A percentile compares a stretch with the other conserved stretches of the same genome.
These are phyloP conservation scores for Gremmenia infestans DNA, from an alignment of 2,329 filamentous ascomycete genomes.

Conservation along the genomic window DNA sequence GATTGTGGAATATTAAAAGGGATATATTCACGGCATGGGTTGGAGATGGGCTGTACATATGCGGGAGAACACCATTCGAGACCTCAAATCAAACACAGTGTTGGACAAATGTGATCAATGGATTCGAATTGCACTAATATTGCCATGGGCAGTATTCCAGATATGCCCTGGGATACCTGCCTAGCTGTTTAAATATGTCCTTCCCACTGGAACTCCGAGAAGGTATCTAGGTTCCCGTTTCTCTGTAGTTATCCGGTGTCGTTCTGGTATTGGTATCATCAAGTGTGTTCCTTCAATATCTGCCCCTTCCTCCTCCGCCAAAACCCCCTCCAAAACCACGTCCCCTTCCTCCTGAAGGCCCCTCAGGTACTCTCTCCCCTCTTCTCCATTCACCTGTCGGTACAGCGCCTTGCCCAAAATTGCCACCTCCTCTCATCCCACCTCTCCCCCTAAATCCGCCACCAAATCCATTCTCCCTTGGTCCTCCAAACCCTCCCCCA, in stretches of 20 bases:
- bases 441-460: conserved; percentile 32
- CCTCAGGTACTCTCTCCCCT: conserved; percentile 57
- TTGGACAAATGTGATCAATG: neutral
- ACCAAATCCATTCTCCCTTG: conserved; percentile 33
- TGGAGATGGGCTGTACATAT: conserved; percentile 22
- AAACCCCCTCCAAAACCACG: conserved; percentile 42
- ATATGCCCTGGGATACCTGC: neutral
- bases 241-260: no score
- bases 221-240: neutral
- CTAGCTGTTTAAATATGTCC: neutral
- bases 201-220: neutral
- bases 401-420: conserved; percentile 38
- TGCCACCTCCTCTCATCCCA: conserved; percentile 35
- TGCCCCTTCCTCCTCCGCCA: conserved; percentile 38
- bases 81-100: neutral
- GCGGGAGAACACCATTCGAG: conserved; percentile 2
- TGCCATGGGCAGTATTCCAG: neutral
- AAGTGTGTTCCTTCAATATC: conserved; percentile 27
- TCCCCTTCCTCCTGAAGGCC: conserved; percentile 36
- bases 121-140: neutral
- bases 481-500: conserved; percentile 34
- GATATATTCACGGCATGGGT: conserved; percentile 19
- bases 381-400: conserved; percentile 60
- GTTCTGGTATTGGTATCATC: conserved; percentile 5
- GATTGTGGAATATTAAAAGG: conserved; percentile 67